Base-by-base conservation (phyloP, 768 basidiomycete genomes). In the Holtermanniella nyarrowii region DNA sequence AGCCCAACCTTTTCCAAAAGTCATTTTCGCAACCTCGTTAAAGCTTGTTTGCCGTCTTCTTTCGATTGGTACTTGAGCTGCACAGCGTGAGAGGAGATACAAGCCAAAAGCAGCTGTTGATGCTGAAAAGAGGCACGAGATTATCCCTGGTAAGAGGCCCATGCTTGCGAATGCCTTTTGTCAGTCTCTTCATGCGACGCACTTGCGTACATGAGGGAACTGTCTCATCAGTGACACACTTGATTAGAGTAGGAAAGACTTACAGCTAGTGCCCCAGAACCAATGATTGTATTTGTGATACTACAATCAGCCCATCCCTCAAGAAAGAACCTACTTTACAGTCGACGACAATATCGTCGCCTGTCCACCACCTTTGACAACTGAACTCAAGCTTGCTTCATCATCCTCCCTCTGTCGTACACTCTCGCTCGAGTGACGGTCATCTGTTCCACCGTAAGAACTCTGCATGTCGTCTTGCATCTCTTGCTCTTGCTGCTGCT, bases 231-330 rank as follows among this genome's bases (percentile, higher is more conserved):
- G 31, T 25, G 26, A n/a, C n/a, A n/a, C n/a, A n/a, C n/a, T n/a
- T n/a, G n/a, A n/a, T n/a, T n/a, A n/a, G n/a, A n/a, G n/a, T n/a
- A n/a, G n/a, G 49, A 42, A 2, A 63, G 65, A 3, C 65, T 63
- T 49, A 61, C 64, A 5, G 57, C 56, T 27, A 55, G 53, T 78
- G 62, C 69, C 82, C 88, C 88, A 49, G 85, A 91, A 13, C 89
- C 89, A 59, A 95, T 84, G 61, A 91, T 88, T 0, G 90, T 95
- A 60, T 95, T 95, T 22, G 82, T 75, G 41, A 95, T 74, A 64
- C 49, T 57, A 21, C 26, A 16, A 7, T 37, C 31, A 37, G 31
- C 31, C 31, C 10, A 37, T 37, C 31, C 10, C 31, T 7, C 31
- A 37, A 37, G 7, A n/a, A n/a, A n/a, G 10, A 7, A 37, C 31